A percentile compares a stretch with the other conserved stretches of the same genome.
These are phyloP conservation scores for Tylopilus rubrobrunneus DNA, from an alignment of 768 basidiomycete species.

Conservation along the genomic window DNA sequence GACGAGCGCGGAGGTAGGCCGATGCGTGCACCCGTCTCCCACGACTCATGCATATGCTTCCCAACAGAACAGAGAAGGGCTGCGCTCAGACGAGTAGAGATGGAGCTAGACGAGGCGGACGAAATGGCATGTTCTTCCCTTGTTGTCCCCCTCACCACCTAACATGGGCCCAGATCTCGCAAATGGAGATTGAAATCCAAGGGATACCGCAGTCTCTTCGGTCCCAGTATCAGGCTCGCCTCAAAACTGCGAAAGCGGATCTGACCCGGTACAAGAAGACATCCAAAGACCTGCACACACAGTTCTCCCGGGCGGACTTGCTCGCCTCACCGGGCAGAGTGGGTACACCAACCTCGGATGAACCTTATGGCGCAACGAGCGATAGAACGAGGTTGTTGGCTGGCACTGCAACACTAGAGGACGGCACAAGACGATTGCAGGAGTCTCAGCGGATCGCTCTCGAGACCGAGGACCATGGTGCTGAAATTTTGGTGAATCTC, in stretches of 20 bases:
- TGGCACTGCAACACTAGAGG: slow-evolving; percentile 75
- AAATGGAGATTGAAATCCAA: slow-evolving; percentile 99
- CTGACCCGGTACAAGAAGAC: slow-evolving; percentile 78
- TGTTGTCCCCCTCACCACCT: not conserved
- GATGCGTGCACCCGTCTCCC: not conserved
- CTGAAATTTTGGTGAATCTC: slow-evolving; percentile 85
- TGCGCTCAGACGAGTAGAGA: slow-evolving; percentile 77
- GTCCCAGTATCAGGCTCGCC: slow-evolving; percentile 68
- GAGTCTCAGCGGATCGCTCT: slow-evolving; percentile 91
- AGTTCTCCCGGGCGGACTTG: slow-evolving; percentile 74
- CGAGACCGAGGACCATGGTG: slow-evolving; percentile 95
- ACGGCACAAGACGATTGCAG: slow-evolving; percentile 79
- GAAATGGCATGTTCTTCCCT: slow-evolving; percentile 68
- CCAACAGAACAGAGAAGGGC: slow-evolving; percentile 75
- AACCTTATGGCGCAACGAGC: slow-evolving; percentile 67
- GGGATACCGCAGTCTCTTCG: slow-evolving; percentile 87
- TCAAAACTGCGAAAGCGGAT: slow-evolving; percentile 71
- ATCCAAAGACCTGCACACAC: slow-evolving; percentile 66
- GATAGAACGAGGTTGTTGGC: slow-evolving; percentile 79
- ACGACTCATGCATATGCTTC: not conserved
- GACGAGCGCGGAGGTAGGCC: slow-evolving; percentile 66
- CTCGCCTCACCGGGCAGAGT: slow-evolving; percentile 46
- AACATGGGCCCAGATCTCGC: slow-evolving; percentile 65
- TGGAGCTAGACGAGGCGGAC: slow-evolving; percentile 97
- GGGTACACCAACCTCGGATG: slow-evolving; percentile 56